These are phyloP conservation scores for Rhodamnia argentea DNA, from an alignment of 345 rosid genomes.

Conservation along the genomic window DNA sequence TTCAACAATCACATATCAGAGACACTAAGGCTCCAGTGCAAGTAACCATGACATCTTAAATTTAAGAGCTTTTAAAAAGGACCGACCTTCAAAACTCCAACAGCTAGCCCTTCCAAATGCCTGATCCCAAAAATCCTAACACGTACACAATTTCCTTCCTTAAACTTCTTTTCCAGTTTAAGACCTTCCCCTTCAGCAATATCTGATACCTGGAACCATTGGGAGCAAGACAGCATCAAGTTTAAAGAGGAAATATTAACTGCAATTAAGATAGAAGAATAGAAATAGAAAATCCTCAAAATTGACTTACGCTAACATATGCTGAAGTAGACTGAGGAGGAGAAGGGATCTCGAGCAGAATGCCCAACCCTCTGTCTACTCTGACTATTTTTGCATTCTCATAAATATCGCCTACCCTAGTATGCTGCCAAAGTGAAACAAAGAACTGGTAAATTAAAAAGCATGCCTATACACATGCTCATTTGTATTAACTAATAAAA, in stretches of 20 bases:
- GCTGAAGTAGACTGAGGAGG: slow-evolving; percentile 53
- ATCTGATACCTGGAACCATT: slow-evolving; percentile 55
- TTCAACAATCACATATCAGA: background rate
- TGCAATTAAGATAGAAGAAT: background rate
- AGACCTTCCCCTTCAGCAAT: slow-evolving; percentile 68
- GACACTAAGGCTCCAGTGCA: background rate
- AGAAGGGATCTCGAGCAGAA: slow-evolving; percentile 84
- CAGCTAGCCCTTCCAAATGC: slow-evolving; percentile 92
- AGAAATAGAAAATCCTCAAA: background rate
- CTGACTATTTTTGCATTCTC: slow-evolving; percentile 79
- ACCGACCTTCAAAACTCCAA: slow-evolving; percentile 75
- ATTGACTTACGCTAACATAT: slow-evolving; percentile 65
- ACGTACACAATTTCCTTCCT: slow-evolving; percentile 71
- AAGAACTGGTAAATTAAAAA: background rate
- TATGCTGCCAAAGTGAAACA: slow-evolving; percentile 41
- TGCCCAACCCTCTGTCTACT: slow-evolving; percentile 74
- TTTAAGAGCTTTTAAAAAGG: background rate
- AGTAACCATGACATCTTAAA: background rate
- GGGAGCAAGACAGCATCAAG: background rate
- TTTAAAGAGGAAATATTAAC: background rate
- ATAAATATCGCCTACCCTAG: slow-evolving; percentile 61
- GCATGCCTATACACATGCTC: background rate
- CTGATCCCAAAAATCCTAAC: slow-evolving; percentile 74
- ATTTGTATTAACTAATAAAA: background rate
- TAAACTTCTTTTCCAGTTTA: slow-evolving; percentile 72